Evolutionary conservation across 2,329 filamentous ascomycete species (phyloP).

Genomic region (Cercospora zeina): DNA sequence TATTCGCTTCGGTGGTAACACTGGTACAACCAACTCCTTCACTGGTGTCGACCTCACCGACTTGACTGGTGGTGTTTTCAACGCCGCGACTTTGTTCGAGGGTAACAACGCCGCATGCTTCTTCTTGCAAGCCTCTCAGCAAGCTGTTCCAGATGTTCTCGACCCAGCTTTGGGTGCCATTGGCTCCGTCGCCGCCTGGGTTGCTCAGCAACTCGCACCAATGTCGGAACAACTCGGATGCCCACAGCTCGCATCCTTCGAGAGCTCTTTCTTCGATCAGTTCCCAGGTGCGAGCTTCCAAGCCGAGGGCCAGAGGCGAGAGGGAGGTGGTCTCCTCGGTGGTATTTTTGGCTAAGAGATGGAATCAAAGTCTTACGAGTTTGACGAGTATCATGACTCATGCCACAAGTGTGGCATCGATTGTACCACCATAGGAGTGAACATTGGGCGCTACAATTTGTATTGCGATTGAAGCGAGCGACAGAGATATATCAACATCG

Average conservation of each 20-base stretch:
- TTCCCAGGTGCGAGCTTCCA: constrained; percentile 20
- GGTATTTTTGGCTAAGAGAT: constrained; percentile 6
- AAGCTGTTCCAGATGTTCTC: constrained; percentile 33
- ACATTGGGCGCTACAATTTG: not conserved
- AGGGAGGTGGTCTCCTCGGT: not conserved
- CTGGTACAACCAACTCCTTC: constrained; percentile 40
- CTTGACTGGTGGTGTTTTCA: constrained; percentile 40
- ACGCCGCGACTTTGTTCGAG: constrained; percentile 23
- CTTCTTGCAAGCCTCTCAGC: constrained; percentile 33
- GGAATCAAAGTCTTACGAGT: not conserved
- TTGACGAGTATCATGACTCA: not conserved
- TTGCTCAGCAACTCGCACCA: constrained; percentile 23
- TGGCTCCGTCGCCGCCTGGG: constrained; percentile 20
- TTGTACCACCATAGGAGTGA: not conserved
- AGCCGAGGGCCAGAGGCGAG: not conserved
- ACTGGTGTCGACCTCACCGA: constrained; percentile 39
- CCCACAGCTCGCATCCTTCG: constrained; percentile 23
- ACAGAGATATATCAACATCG: not conserved
- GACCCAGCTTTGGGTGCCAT: constrained; percentile 24
- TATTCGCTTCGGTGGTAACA: constrained; percentile 40
- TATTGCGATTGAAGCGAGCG: not conserved
- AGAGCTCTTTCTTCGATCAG: constrained; percentile 23
- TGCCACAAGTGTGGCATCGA: not conserved
- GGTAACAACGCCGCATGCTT: constrained; percentile 44
- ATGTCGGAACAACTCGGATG: constrained; percentile 17